Evolutionary conservation across 805 yeast species (phyloP), one percentile per base, ranked within the genome.

Genomic region (Lipomyces kockii): DNA sequence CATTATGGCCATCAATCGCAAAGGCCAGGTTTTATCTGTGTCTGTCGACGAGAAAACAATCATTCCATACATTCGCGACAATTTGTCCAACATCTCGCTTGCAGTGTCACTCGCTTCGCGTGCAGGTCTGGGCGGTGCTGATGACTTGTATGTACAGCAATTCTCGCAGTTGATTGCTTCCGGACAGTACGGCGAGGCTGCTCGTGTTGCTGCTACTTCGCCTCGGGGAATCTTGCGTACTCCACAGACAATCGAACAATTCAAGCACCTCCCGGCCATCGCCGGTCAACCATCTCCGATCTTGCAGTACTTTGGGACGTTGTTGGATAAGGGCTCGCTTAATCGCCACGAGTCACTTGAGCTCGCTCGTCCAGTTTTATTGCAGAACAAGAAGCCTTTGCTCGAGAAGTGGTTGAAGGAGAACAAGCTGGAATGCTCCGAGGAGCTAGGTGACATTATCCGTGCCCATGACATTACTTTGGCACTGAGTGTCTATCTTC

Each of bases 91-190:
- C 77, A 92, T 94, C 39, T 85, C 89, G 27, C 83, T 95, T 75
- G 99, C 98, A 2, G 83, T 95, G 68, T 83, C 92, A 11, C 85
- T 95, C 71, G 96, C 98, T 34, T 86, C 97, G 2, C 90, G 98
- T 79, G 98, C 97, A 76, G 97, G 97, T 1, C 86, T 95, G 76
- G 95, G 97, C 55, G 99, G 99, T 72, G 99, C 98, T 60, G 99
- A 95, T 78, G 88, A 87, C 75, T 84, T 95, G 71, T 93, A 95
- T 80, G 81, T 84, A 67, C 97, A 92, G 80, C 98, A 94, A 80
- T 95, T 95, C 81, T 96, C 92, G 76, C 87, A 88, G 78, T 85
- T 89, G 74, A 83, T 95, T 75, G 85, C 87, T 72, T 87, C 87
- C 73, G 97, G 97, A 73, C 95, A 92, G 78, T 95, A 92, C 77